Base-by-base conservation (phyloP, 2,329 filamentous ascomycete genomes). In the Aspergillus phoenicis region DNA sequence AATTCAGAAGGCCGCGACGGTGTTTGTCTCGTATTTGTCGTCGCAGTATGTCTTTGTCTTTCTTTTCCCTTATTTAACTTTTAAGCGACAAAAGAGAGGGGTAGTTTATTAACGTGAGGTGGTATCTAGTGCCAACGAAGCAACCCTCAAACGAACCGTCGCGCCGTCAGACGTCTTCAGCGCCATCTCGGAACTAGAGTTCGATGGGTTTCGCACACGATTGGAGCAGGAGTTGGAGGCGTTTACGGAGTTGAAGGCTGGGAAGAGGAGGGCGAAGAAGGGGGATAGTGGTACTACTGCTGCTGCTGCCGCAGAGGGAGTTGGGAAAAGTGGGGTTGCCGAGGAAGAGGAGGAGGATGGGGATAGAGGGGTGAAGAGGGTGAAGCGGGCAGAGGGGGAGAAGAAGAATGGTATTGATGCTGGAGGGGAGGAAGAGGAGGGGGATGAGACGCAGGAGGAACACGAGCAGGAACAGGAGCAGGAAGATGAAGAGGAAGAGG, bases 1-100 rank as follows among this genome's bases (percentile, higher is more conserved):
- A 7, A 83, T 89, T 63, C 84, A 85, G 54, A 89, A 88, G 70
- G 85, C 85, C 63, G 86, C 87, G 28, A 89, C 87, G 4, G 87
- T 89, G 4, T 89, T 89, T 73, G 83, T 89, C 17, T 88, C 84
- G 62, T 88, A 88, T 71, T 76, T 88, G 52, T 83, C 85, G 60
- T 82, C 83, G 59, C 81, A 83, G 85, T 87, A 80, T 62, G 83
- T 24, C 20, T 20, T 20, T 20, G 20, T 20, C 20, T 20, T 20
- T 20, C 20, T 20, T 20, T 20, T 20, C 20, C 20, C 20, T 20
- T 20, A 20, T 20, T 20, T 20, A 20, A 20, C 2, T 2, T 2
- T 20, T 20, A 20, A 20, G 20, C 20, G 20, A 20, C 20, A 20
- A 20, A 20, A 20, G 20, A 20, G 20, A 20, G 20, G 20, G 20